Conservation (phyloP, 1,284 basidiomycete species). For the Cryptococcus sp. region DNA sequence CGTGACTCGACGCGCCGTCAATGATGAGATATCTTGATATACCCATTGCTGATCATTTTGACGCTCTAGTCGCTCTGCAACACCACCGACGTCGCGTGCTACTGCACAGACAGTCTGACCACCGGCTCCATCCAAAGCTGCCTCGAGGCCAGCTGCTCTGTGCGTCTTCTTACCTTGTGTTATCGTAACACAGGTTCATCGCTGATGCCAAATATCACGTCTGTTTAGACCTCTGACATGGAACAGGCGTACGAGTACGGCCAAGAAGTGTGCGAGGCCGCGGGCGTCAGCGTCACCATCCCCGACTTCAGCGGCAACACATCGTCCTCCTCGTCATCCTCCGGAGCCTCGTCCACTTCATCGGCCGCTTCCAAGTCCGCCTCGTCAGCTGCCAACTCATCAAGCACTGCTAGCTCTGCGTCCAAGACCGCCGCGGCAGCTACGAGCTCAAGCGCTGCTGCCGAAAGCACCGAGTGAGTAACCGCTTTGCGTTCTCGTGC, state of each 20-base stretch:
- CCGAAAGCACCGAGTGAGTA: not conserved
- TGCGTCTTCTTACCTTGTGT: constrained; percentile 6
- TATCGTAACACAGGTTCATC: not conserved
- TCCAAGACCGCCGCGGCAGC: not conserved
- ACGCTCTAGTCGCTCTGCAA: constrained; percentile 9
- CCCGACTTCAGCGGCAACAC: not conserved
- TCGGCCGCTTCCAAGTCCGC: constrained; percentile 27
- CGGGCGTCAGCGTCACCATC: constrained; percentile 9
- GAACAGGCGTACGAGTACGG: constrained; percentile 16
- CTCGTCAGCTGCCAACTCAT: constrained; percentile 18
- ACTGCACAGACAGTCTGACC: constrained; percentile 15
- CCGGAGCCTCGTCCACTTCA: constrained; percentile 15
- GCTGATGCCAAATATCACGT: not conserved
- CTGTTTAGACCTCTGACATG: constrained; percentile 16
- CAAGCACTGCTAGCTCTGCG: not conserved
- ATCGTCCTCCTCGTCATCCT: constrained; percentile 9
- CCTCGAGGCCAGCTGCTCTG: constrained; percentile 19
- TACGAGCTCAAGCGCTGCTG: not conserved
- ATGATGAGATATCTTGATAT: not conserved
- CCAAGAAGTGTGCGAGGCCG: constrained; percentile 17
- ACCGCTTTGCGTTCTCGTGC: not conserved
- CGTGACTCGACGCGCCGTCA: not conserved
- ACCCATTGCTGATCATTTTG: not conserved
- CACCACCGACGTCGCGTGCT: constrained; percentile 21
- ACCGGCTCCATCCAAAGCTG: constrained; percentile 21